A percentile compares a stretch with the other conserved stretches of the same genome.
Conservation (phyloP, 2,329 filamentous ascomycete genomes). For the Curvularia verruculosa region DNA sequence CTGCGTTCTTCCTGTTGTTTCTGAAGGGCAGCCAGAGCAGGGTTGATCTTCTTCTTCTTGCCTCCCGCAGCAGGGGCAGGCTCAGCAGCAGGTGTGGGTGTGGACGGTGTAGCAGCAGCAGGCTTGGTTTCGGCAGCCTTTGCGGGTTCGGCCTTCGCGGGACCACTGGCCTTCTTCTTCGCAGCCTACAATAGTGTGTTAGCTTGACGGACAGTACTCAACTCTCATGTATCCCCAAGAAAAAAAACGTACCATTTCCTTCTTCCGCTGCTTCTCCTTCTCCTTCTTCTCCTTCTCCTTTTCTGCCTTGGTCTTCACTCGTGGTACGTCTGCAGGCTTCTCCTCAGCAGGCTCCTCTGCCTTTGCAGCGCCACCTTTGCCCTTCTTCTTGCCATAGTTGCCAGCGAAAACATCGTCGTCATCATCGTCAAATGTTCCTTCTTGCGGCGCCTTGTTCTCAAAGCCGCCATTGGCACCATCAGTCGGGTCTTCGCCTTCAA, state of each 20-base stretch:
- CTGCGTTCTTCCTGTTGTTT: conserved; percentile 83
- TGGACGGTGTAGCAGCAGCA: conserved; percentile 43
- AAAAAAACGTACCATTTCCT: conserved; percentile 79
- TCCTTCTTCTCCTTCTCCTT: conserved; percentile 99
- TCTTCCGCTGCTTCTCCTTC: conserved; percentile 97
- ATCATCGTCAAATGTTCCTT: conserved; percentile 72
- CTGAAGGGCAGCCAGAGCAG: conserved; percentile 74
- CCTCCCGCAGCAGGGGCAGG: conserved; percentile 56
- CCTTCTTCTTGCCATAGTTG: conserved; percentile 72
- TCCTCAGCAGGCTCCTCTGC: conserved; percentile 48
- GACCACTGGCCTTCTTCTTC: conserved; percentile 64
- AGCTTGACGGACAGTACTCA: conserved; percentile 8
- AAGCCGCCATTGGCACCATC: conserved; percentile 55
- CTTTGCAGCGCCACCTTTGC: conserved; percentile 58
- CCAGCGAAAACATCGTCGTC: conserved; percentile 81
- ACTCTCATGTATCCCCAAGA: not conserved
- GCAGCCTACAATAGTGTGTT: conserved; percentile 46
- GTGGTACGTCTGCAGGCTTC: conserved; percentile 49
- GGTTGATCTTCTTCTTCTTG: conserved; percentile 89
- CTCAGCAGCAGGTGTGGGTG: conserved; percentile 35
- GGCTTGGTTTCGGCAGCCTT: conserved; percentile 51
- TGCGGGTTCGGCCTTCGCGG: conserved; percentile 51
- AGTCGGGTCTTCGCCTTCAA: conserved; percentile 68
- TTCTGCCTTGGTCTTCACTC: conserved; percentile 93
- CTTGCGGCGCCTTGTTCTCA: conserved; percentile 73